Evolutionary conservation across 495 filamentous ascomycete genomes (phyloP).

Genomic region (Neurospora intermedia): DNA sequence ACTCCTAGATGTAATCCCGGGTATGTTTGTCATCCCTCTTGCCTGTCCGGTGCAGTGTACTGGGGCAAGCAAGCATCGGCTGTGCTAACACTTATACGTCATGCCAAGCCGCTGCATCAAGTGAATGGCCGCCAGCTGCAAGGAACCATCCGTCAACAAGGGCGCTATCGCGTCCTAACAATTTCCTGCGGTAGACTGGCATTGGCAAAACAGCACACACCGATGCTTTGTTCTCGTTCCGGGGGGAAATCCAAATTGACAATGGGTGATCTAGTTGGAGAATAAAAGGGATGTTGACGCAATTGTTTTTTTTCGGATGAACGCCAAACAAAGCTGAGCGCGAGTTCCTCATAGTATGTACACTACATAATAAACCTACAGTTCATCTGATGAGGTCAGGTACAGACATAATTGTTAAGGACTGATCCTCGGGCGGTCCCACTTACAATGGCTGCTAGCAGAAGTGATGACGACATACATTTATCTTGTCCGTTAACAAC

Average conservation of each 20-base stretch:
- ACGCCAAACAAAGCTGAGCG: neutral
- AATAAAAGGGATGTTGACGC: neutral
- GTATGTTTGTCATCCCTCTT: neutral
- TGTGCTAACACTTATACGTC: neutral
- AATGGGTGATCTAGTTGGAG: neutral
- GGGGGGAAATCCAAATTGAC: neutral
- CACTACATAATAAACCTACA: neutral
- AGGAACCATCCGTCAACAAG: neutral
- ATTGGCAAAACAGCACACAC: neutral
- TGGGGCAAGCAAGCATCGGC: neutral
- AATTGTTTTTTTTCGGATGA: neutral
- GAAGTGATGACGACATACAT: neutral
- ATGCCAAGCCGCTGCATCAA: neutral
- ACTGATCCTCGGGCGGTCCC: neutral
- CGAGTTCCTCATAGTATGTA: neutral
- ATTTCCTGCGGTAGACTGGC: neutral
- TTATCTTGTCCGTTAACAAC: neutral
- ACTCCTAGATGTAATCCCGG: neutral
- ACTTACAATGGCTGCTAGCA: neutral
- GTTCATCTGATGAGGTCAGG: neutral
- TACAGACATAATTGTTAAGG: neutral
- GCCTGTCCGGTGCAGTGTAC: neutral
- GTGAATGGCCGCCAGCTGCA: neutral
- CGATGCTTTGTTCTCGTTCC: neutral
- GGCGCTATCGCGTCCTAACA: neutral